Conservation (phyloP, 1,284 basidiomycete genomes). For the Moesziomyces sp. region DNA sequence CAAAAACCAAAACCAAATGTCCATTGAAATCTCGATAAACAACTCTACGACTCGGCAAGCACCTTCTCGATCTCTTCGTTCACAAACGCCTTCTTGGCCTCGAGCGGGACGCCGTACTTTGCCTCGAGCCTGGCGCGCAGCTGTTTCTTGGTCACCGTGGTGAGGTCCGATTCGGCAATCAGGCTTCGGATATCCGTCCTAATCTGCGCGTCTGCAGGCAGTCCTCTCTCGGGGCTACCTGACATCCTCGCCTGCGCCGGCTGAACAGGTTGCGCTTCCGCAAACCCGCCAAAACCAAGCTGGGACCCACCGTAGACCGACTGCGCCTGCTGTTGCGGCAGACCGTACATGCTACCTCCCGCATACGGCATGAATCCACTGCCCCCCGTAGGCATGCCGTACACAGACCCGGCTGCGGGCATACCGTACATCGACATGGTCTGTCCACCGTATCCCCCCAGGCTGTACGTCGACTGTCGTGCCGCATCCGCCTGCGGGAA, state of each 20-base stretch:
- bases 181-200: slow-evolving; percentile 57
- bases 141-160: slow-evolving; percentile 62
- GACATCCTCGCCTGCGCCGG: slow-evolving; percentile 14
- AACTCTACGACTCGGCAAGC: slow-evolving; percentile 40
- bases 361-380: slow-evolving; percentile 51
- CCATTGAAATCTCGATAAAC: too few relatives aligned
- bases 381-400: slow-evolving; percentile 26
- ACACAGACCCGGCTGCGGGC: slow-evolving; percentile 21
- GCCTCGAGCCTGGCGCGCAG: slow-evolving; percentile 56
- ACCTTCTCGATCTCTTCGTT: slow-evolving; percentile 59
- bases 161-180: slow-evolving; percentile 58
- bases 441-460: slow-evolving; percentile 50
- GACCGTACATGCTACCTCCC: slow-evolving; percentile 46
- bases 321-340: slow-evolving; percentile 30
- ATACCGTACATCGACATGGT: slow-evolving; percentile 58
- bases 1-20: too few relatives aligned
- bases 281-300: slow-evolving; percentile 27
- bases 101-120: slow-evolving; percentile 55
- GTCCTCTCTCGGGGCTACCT: slow-evolving; percentile 3
- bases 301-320: slow-evolving; percentile 51
- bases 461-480: slow-evolving; percentile 50
- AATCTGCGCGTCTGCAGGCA: slow-evolving; percentile 61
- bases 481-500: slow-evolving; percentile 44
- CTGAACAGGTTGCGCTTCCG: slow-evolving; percentile 7
- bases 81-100: slow-evolving; percentile 61